Evolutionary conservation across 2,329 filamentous ascomycete species (phyloP).

Genomic region (Claviceps capensis): DNA sequence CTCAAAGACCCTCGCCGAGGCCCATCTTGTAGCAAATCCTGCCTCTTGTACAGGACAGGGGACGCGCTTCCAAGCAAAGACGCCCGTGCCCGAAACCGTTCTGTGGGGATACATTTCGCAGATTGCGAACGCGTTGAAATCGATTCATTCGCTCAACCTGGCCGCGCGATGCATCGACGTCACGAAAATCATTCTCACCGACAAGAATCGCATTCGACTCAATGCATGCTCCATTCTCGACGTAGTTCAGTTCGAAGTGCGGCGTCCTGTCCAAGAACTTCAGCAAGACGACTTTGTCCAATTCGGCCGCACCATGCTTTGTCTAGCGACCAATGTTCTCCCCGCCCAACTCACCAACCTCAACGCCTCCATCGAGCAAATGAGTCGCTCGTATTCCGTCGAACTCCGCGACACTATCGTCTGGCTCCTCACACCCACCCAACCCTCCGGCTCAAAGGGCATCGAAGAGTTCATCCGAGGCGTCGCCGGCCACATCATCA

Average conservation of each 20-base stretch:
- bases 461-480: slow-evolving; percentile 68
- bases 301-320: slow-evolving; percentile 74
- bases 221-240: slow-evolving; percentile 84
- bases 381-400: slow-evolving; percentile 61
- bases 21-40: slow-evolving; percentile 43
- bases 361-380: slow-evolving; percentile 59
- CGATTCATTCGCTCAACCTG: slow-evolving; percentile 68
- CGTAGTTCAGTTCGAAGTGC: slow-evolving; percentile 68
- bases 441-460: slow-evolving; percentile 44
- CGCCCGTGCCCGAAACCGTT: slow-evolving; percentile 52
- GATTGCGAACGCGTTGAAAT: slow-evolving; percentile 73
- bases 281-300: slow-evolving; percentile 80
- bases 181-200: slow-evolving; percentile 79
- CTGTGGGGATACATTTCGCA: slow-evolving; percentile 91
- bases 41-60: slow-evolving; percentile 20
- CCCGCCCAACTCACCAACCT: slow-evolving; percentile 43
- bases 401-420: slow-evolving; percentile 67
- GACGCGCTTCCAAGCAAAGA: slow-evolving; percentile 31
- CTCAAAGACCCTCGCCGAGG: slow-evolving; percentile 77
- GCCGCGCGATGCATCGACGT: slow-evolving; percentile 78
- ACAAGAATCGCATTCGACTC: slow-evolving; percentile 78
- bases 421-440: slow-evolving; percentile 64
- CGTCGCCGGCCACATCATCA: slow-evolving; percentile 64
- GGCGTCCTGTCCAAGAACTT: slow-evolving; percentile 55
- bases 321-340: slow-evolving; percentile 58